Percentiles rank a stretch among this genome's conserved stretches.
Evolutionary conservation across 768 basidiomycete genomes (phyloP).

Genomic region (Polyporus arcularius): DNA sequence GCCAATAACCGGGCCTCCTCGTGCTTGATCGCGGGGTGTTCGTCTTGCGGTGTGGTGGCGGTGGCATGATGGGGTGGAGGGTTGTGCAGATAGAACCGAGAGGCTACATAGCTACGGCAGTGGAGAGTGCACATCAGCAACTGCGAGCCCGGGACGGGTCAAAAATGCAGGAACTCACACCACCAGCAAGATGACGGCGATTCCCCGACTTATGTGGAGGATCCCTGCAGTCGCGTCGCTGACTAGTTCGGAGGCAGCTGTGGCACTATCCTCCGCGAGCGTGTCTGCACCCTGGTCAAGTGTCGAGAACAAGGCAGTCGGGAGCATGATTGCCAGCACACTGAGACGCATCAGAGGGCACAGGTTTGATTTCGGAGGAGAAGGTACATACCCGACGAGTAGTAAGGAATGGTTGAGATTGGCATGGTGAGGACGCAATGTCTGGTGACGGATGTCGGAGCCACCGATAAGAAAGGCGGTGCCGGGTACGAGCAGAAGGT

Average conservation of each 20-base stretch:
- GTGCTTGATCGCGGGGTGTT: too few species aligned
- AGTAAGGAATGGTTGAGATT: conserved; percentile 70
- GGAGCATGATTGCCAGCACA: conserved; percentile 61
- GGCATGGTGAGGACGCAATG: conserved; percentile 61
- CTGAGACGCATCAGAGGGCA: conserved; percentile 32
- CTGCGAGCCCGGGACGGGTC: not conserved
- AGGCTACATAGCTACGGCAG: conserved; percentile 55
- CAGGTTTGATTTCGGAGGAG: not conserved
- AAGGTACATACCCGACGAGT: conserved; percentile 54
- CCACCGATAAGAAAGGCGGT: conserved; percentile 68
- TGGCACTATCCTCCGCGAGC: conserved; percentile 7
- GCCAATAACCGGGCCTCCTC: conserved; percentile 45
- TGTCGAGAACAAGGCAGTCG: conserved; percentile 68
- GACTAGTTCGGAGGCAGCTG: conserved; percentile 26
- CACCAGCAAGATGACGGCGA: conserved; percentile 60
- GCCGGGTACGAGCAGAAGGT: conserved; percentile 71
- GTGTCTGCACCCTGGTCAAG: conserved; percentile 37
- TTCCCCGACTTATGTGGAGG: conserved; percentile 65
- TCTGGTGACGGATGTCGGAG: conserved; percentile 62
- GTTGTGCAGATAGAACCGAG: conserved; percentile 68
- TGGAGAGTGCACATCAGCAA: not conserved
- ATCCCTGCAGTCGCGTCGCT: conserved; percentile 48
- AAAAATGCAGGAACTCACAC: conserved; percentile 42
- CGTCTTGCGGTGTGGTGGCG: conserved; percentile 34
- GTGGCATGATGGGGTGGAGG: conserved; percentile 59